A percentile compares a stretch with the other conserved stretches of the same genome.
Conservation (phyloP, 2,329 filamentous ascomycete genomes). For the Polytolypa hystricis region DNA sequence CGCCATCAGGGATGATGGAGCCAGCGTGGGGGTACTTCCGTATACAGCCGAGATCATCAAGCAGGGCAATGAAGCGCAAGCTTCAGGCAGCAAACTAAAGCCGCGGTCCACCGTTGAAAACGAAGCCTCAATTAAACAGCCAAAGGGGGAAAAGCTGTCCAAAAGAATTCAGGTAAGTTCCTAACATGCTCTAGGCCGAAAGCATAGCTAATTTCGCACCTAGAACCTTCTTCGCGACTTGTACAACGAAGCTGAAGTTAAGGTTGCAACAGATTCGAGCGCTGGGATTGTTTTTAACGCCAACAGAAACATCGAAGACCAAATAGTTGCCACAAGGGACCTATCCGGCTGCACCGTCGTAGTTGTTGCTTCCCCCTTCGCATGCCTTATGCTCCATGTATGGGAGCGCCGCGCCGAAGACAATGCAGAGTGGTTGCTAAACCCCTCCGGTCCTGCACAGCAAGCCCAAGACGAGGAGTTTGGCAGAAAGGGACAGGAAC, state of each 20-base stretch:
- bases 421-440: neutral
- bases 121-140: neutral
- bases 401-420: neutral
- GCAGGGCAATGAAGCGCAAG: neutral
- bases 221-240: neutral
- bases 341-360: slow-evolving; percentile 1
- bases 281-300: neutral
- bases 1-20: neutral
- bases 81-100: too few species aligned
- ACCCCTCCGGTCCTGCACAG: neutral
- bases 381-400: neutral
- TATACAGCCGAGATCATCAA: neutral
- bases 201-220: too few species aligned
- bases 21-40: neutral
- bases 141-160: neutral
- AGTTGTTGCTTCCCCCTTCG: slow-evolving; percentile 1
- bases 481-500: neutral
- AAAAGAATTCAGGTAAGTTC: neutral
- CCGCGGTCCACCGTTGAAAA: too few species aligned
- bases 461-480: neutral
- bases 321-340: neutral
- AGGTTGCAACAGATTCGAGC: neutral
- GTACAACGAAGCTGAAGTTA: neutral
- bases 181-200: too few species aligned
- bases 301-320: neutral